Conservation (phyloP, 176 grass and related monocot species). For the Oryza glaberrima region DNA sequence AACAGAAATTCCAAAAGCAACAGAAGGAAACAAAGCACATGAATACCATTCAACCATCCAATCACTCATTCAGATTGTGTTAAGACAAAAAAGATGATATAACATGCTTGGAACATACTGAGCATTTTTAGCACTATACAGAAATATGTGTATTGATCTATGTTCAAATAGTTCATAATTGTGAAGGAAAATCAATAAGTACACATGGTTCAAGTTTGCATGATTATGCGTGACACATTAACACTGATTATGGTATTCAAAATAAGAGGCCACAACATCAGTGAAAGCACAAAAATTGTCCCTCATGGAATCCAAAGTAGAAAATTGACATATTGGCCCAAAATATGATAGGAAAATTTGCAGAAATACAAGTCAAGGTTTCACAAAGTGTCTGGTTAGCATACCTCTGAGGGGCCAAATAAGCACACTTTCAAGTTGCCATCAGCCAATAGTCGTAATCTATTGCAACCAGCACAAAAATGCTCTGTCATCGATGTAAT, state of each 20-base stretch:
- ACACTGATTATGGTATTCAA: not conserved
- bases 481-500: slow-evolving; percentile 99
- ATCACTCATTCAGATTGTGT: not conserved
- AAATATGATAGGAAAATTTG: slow-evolving; percentile 8
- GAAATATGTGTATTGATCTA: not conserved
- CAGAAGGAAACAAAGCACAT: not conserved
- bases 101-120: slow-evolving; percentile 6
- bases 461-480: slow-evolving; percentile 97
- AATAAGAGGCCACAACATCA: not conserved
- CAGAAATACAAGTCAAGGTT: not conserved
- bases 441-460: slow-evolving; percentile 85
- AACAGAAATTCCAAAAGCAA: not conserved
- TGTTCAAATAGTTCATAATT: not conserved
- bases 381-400: not conserved
- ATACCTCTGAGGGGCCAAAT: slow-evolving; percentile 97
- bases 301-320: not conserved
- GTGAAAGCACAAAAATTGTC: not conserved
- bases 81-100: slow-evolving; percentile 5
- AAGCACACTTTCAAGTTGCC: slow-evolving; percentile 98
- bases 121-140: not conserved
- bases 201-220: slow-evolving; percentile 3
- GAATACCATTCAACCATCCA: not conserved
- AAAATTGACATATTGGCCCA: not conserved
- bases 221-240: not conserved
- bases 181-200: not conserved